phyloP scores from a whole-genome alignment of 176 grass and related monocot species.

The Tillandsia fasciculata region DNA sequence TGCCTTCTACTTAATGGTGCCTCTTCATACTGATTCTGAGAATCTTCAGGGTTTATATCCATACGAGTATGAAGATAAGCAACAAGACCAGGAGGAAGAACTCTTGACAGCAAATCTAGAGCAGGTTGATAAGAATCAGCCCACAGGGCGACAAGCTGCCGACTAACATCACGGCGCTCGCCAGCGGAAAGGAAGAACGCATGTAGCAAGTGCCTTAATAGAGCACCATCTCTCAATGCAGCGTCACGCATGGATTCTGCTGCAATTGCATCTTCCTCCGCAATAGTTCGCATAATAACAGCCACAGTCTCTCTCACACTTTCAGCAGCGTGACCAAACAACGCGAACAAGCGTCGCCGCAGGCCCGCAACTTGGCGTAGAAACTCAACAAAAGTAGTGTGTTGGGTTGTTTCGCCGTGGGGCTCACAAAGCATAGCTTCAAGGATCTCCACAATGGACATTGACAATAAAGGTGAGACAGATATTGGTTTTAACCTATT shows the following conservation, averaged over 20 bases:
- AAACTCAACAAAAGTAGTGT: slow-evolving; percentile 97
- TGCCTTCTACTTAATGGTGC: slow-evolving; percentile 85
- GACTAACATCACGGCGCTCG: slow-evolving; percentile 88
- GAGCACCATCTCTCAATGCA: slow-evolving; percentile 94
- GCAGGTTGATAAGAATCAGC: slow-evolving; percentile 98
- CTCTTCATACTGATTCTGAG: slow-evolving; percentile 77
- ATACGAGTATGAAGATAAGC: slow-evolving; percentile 89
- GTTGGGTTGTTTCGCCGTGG: slow-evolving; percentile 96
- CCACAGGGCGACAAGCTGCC: slow-evolving; percentile 96
- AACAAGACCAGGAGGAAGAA: slow-evolving; percentile 98
- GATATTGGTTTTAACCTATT: slow-evolving; percentile 77
- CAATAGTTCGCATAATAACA: slow-evolving; percentile 99
- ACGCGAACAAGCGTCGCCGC: slow-evolving; percentile 79
- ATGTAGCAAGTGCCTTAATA: slow-evolving; percentile 93
- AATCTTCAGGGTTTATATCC: slow-evolving; percentile 60
- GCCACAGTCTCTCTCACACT: slow-evolving; percentile 90
- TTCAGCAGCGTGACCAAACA: slow-evolving; percentile 96
- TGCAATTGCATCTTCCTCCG: slow-evolving; percentile 98
- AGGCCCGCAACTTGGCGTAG: slow-evolving; percentile 94
- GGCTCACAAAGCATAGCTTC: slow-evolving; percentile 99
- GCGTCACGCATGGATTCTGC: slow-evolving; percentile 99
- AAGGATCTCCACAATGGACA: slow-evolving; percentile 82
- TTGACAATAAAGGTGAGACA: slow-evolving; percentile 81
- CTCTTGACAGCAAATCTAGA: slow-evolving; percentile 83
- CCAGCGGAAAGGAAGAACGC: slow-evolving; percentile 82